phyloP scores from a whole-genome alignment of 106 monocot genomes.

The Triglochin maritima region DNA sequence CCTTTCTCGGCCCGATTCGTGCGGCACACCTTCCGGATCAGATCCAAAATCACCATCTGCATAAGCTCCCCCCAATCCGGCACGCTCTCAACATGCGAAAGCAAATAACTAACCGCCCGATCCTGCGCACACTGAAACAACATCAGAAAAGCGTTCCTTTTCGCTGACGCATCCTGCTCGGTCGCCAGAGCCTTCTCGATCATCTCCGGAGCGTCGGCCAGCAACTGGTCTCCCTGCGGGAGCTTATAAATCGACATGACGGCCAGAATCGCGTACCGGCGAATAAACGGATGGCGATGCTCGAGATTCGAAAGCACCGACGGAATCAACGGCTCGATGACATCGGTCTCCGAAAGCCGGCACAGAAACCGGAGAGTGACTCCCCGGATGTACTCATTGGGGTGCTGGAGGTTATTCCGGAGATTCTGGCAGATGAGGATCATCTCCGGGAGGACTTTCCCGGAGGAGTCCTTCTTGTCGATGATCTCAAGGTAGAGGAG shows the following conservation, averaged over 20 bases:
- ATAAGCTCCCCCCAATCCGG: constrained; percentile 66
- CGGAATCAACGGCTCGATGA: constrained; percentile 59
- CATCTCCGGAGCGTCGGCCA: constrained; percentile 60
- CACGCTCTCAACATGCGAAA: constrained; percentile 52
- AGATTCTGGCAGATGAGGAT: constrained; percentile 78
- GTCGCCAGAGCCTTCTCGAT: constrained; percentile 46
- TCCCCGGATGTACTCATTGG: constrained; percentile 74
- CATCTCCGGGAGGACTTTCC: constrained; percentile 73
- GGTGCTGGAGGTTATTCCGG: constrained; percentile 64
- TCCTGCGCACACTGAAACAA: constrained; percentile 76
- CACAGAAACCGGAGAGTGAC: constrained; percentile 72
- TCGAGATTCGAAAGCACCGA: constrained; percentile 51
- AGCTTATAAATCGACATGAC: constrained; percentile 40
- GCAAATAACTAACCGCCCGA: constrained; percentile 57
- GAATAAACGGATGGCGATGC: constrained; percentile 48
- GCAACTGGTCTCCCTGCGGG: constrained; percentile 57
- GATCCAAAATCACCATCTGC: constrained; percentile 88
- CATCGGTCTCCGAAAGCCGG: constrained; percentile 53
- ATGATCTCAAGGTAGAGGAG: constrained; percentile 70
- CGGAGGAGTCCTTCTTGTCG: constrained; percentile 57
- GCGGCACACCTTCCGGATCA: constrained; percentile 85
- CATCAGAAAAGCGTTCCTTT: constrained; percentile 87
- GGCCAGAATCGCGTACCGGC: constrained; percentile 46
- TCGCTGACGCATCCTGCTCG: constrained; percentile 69
- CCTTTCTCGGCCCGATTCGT: constrained; percentile 62